These are phyloP conservation scores for Coemansia reversa DNA, from an alignment of 192 early-diverging fungal genomes.

Conservation along the genomic window DNA sequence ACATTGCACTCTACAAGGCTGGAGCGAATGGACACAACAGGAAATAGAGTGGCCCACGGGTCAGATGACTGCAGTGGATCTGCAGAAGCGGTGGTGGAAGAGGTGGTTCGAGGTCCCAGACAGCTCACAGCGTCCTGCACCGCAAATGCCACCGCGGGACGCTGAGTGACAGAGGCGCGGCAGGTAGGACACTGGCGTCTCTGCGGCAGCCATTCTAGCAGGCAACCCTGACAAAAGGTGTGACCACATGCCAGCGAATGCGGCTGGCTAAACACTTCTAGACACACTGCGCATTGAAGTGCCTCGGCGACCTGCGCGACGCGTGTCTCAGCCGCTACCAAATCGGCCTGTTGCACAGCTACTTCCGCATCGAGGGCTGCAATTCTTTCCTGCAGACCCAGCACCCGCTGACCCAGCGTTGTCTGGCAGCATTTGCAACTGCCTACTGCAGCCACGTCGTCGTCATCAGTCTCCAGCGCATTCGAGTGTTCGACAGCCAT, in stretches of 20 bases:
- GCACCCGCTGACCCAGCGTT: slow-evolving; percentile 3
- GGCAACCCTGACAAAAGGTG: slow-evolving; percentile 44
- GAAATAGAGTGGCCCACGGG: slow-evolving; percentile 29
- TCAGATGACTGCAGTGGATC: not conserved
- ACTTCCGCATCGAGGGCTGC: slow-evolving; percentile 29
- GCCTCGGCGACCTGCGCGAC: slow-evolving; percentile 17
- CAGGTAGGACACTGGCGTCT: slow-evolving; percentile 44
- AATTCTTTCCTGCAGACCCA: slow-evolving; percentile 12
- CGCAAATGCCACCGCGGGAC: slow-evolving; percentile 26
- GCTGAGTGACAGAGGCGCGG: slow-evolving; percentile 24
- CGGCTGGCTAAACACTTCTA: slow-evolving; percentile 38
- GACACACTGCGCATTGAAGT: slow-evolving; percentile 47
- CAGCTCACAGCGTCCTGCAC: slow-evolving; percentile 27
- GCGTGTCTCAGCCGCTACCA: slow-evolving; percentile 5
- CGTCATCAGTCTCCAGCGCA: not conserved
- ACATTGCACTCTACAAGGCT: slow-evolving; percentile 1
- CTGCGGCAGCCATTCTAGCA: slow-evolving; percentile 37
- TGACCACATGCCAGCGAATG: slow-evolving; percentile 51
- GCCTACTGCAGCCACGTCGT: not conserved
- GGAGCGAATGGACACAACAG: not conserved
- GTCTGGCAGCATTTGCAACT: not conserved
- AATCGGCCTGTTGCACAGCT: slow-evolving; percentile 23
- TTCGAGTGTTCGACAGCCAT: slow-evolving; percentile 3
- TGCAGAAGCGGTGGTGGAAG: not conserved
- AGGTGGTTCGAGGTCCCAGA: not conserved